phyloP scores from a whole-genome alignment of 2,329 filamentous ascomycete genomes.

The Arthrobotrys pseudoclavata region DNA sequence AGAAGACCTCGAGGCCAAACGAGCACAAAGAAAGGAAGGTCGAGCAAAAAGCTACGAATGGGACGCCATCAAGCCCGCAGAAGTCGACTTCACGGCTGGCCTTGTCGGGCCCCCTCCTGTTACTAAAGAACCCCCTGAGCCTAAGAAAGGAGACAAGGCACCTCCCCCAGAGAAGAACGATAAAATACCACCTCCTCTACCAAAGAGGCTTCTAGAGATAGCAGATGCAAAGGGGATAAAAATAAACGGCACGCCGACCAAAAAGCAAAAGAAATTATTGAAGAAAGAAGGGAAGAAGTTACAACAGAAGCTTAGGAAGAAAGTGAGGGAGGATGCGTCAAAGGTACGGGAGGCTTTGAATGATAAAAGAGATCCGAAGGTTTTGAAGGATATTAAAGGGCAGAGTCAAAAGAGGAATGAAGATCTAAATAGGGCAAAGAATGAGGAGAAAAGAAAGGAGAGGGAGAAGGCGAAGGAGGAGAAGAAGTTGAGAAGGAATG shows the following conservation, averaged over 20 bases:
- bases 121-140: background rate
- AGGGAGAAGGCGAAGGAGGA: background rate
- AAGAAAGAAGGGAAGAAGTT: constrained; percentile 37
- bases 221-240: background rate
- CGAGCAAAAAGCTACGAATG: constrained; percentile 1
- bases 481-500: background rate
- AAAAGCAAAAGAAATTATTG: constrained; percentile 38
- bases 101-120: background rate
- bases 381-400: constrained; percentile 3
- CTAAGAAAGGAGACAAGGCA: too few relatives aligned
- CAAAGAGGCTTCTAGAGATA: background rate
- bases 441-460: background rate
- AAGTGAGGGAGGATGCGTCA: constrained; percentile 38
- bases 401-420: background rate
- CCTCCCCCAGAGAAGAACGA: background rate
- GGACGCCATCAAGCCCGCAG: constrained; percentile 14
- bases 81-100: background rate
- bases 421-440: background rate
- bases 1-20: background rate
- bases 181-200: background rate
- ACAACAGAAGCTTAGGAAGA: constrained; percentile 24
- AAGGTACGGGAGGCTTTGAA: constrained; percentile 5
- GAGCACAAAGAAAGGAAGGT: background rate
- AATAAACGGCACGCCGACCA: background rate
- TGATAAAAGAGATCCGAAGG: constrained; percentile 14